Conservation (phyloP, 176 grass and related monocot species). For the Carex littledalei region DNA sequence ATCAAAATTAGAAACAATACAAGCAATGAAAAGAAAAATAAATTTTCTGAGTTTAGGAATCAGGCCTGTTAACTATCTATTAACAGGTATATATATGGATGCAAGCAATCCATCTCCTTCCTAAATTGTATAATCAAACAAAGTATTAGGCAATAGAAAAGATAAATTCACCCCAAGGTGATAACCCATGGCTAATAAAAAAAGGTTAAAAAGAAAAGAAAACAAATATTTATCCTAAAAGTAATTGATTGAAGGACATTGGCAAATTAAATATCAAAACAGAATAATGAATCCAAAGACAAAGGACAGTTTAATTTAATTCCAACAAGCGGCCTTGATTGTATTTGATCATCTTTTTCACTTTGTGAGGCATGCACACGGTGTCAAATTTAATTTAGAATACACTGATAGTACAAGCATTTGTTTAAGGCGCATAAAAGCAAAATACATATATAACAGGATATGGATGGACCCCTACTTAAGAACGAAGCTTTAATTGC, state of each 20-base stretch:
- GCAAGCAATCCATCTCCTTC: too few species aligned
- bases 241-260: neutral
- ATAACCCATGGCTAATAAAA: too few species aligned
- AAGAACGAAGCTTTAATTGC: neutral
- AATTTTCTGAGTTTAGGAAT: neutral
- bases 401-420: neutral
- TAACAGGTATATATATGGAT: neutral
- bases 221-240: neutral
- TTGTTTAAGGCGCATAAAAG: neutral
- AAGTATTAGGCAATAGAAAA: neutral
- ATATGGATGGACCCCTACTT: neutral
- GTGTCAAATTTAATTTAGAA: neutral
- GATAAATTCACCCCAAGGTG: too few species aligned
- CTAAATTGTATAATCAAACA: too few species aligned
- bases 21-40: neutral
- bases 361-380: neutral
- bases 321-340: neutral
- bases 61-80: neutral
- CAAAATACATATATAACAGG: neutral
- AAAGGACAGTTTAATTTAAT: neutral
- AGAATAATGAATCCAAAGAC: neutral
- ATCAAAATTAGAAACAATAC: neutral
- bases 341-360: neutral
- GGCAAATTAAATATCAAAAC: neutral
- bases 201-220: neutral